Evolutionary conservation across 768 basidiomycete species (phyloP), one percentile per base, ranked within the genome.

Genomic region (Saitozyma sp.): DNA sequence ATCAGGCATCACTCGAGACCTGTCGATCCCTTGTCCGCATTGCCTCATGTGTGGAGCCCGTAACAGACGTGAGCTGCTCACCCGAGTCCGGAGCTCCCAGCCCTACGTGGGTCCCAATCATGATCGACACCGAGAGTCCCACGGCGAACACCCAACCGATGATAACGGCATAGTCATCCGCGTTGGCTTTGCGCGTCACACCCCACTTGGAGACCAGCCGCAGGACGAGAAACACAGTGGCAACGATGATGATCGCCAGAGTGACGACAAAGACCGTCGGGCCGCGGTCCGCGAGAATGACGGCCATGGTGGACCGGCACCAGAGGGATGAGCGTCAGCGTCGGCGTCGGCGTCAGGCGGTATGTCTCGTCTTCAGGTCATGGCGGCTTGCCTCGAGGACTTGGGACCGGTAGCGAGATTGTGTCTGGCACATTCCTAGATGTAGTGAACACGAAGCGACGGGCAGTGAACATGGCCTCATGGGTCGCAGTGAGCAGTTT

Each of bases 71-170:
- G 13, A 37, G 42, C 8, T 10, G 66, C 69, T 64, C 57, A 70
- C 69, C 64, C 9, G 55, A 46, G 50, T 73, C 71, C 1, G 57
- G 40, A 38, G 63, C 65, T 6, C 76, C 76, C 40, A 78, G 43
- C 1, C 76, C 76, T 45, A 53, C 48, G 16, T 49, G 54, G 0
- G 76, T 69, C 8, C 61, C 73, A 17, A 62, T 54, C 62, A 76
- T 62, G 52, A 69, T 59, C 38, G 61, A 62, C 58, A 59, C 61
- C 37, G 66, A 67, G 13, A 66, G 45, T 6, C 62, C 69, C 0
- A 67, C 50, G 14, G 65, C 60, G 59, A 74, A 77, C 50, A 76
- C 70, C 75, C 77, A 78, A 13, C 69, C 73, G 6, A 78, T n/a
- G 9, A 75, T 59, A 0, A 70, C 62, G 9, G 75, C 50, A 6